Evolutionary conservation across 345 rosid genomes (phyloP).

Genomic region (Anastatica hierochuntica): DNA sequence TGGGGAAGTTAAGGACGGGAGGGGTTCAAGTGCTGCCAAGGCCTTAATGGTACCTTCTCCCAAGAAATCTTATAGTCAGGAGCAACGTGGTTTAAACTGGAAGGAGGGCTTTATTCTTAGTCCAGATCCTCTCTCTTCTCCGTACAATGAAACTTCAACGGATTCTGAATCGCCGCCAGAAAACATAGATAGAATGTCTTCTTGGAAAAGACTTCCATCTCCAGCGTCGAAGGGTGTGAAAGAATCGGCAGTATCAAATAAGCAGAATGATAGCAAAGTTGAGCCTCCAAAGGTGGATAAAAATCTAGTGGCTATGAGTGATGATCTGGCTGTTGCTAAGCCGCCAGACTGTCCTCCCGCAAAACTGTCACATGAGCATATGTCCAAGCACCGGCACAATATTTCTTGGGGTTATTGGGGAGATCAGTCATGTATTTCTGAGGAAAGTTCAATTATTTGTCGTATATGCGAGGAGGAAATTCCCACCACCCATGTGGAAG

Average conservation of each 20-base stretch:
- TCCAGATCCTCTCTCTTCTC: too few relatives aligned
- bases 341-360: constrained; percentile 40
- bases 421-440: constrained; percentile 53
- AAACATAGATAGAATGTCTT: constrained; percentile 65
- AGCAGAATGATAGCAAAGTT: constrained; percentile 39
- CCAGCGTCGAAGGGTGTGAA: constrained; percentile 51
- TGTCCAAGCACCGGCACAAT: constrained; percentile 74
- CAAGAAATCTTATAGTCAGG: constrained; percentile 93
- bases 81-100: constrained; percentile 71
- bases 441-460: constrained; percentile 85
- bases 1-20: constrained; percentile 36
- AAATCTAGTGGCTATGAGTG: constrained; percentile 39
- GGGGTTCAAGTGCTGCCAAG: constrained; percentile 57
- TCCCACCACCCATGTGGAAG: constrained; percentile 81
- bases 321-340: constrained; percentile 30
- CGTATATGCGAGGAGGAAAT: constrained; percentile 99
- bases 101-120: constrained; percentile 44
- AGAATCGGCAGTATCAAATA: constrained; percentile 48
- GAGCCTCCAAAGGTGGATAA: constrained; percentile 34
- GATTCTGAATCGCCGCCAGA: constrained; percentile 53
- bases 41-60: constrained; percentile 39
- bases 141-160: constrained; percentile 34
- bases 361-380: constrained; percentile 52
- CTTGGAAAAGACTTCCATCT: constrained; percentile 90
- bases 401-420: constrained; percentile 97